phyloP scores from a whole-genome alignment of 129 eudicot genomes.

The Flaveria linearis region DNA sequence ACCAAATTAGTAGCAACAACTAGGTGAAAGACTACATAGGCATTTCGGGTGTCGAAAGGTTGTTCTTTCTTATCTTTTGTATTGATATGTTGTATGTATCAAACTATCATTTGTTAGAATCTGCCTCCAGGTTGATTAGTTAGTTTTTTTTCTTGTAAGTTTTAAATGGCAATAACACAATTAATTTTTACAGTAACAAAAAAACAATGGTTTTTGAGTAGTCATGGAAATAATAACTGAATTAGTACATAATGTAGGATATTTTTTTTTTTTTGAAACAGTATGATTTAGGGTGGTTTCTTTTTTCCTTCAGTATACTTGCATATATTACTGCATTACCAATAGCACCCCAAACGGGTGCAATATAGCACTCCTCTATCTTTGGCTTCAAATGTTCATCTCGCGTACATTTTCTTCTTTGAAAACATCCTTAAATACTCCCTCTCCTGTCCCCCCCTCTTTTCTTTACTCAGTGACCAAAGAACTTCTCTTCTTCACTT shows the following conservation, averaged over 20 bases:
- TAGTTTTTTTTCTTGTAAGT: background rate
- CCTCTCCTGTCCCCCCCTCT: too few relatives aligned
- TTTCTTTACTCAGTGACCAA: too few relatives aligned
- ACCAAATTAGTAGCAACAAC: background rate
- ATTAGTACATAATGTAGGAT: background rate
- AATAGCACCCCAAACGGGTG: too few relatives aligned
- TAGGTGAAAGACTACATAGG: background rate
- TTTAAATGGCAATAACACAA: background rate
- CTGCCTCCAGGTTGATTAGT: background rate
- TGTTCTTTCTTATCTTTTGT: background rate
- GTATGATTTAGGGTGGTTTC: background rate
- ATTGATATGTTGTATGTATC: background rate
- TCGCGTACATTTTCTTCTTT: too few relatives aligned
- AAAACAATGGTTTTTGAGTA: background rate
- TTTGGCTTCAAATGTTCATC: too few relatives aligned
- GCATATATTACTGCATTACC: too few relatives aligned
- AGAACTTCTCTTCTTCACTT: too few relatives aligned
- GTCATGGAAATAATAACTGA: background rate
- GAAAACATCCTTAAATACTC: too few relatives aligned
- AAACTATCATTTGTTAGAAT: background rate
- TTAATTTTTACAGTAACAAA: background rate
- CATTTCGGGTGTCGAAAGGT: background rate
- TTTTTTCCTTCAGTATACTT: too few relatives aligned
- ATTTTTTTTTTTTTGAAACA: background rate
- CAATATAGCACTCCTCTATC: too few relatives aligned